Conservation (phyloP, 208 protist species). For the Crithidia brevicula region DNA sequence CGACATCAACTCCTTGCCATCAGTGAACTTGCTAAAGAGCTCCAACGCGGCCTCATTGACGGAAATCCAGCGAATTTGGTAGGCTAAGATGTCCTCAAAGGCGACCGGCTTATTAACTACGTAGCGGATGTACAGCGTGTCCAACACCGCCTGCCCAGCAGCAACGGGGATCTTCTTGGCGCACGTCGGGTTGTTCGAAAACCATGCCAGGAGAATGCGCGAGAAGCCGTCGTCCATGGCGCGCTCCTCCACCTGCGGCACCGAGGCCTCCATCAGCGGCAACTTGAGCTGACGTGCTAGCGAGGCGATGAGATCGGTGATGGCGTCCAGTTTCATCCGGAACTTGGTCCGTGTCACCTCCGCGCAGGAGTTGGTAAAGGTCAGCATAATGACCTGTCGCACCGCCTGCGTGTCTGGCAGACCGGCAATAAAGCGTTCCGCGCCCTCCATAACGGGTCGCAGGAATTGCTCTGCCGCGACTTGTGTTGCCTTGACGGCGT, state of each 20-base stretch:
- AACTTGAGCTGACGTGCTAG: conserved; percentile 51
- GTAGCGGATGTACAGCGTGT: conserved; percentile 69
- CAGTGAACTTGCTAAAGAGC: conserved; percentile 77
- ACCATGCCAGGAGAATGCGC: conserved; percentile 80
- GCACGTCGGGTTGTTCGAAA: conserved; percentile 59
- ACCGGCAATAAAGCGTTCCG: conserved; percentile 61
- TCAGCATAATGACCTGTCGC: conserved; percentile 68
- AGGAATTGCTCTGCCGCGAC: conserved; percentile 57
- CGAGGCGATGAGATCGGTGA: conserved; percentile 37
- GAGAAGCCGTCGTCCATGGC: conserved; percentile 87
- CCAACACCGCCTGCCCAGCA: conserved; percentile 53
- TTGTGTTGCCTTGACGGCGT: conserved; percentile 27
- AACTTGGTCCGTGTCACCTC: conserved; percentile 86
- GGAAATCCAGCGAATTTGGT: conserved; percentile 69
- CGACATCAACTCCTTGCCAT: conserved; percentile 67
- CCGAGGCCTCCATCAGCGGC: conserved; percentile 46
- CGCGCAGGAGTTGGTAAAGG: conserved; percentile 82
- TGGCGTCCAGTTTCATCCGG: conserved; percentile 70
- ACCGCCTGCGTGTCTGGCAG: conserved; percentile 54
- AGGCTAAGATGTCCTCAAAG: conserved; percentile 72
- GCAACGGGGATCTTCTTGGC: conserved; percentile 41
- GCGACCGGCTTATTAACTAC: conserved; percentile 38
- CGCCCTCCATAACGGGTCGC: conserved; percentile 56
- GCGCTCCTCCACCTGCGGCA: conserved; percentile 71
- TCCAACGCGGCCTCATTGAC: conserved; percentile 69